Percentiles rank a stretch among this genome's conserved stretches.
phyloP scores from a whole-genome alignment of 2,329 filamentous ascomycete species.

The Calonectria hawksworthii region DNA sequence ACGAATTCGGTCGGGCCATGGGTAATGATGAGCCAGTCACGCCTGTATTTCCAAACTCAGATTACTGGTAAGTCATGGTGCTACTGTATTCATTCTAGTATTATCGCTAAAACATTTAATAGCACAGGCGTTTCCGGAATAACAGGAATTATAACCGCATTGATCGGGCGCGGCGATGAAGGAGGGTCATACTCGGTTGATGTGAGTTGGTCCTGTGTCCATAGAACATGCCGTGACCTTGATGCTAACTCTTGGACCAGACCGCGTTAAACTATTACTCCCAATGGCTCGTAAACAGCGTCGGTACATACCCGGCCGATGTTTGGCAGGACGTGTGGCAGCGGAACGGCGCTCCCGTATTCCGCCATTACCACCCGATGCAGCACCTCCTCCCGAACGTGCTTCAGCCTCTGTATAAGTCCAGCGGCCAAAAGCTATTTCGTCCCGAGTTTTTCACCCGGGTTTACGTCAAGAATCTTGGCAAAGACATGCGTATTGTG shows the following conservation, averaged over 20 bases:
- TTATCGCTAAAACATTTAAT: background rate
- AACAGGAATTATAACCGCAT: background rate
- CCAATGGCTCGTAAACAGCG: background rate
- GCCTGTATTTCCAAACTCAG: slow-evolving; percentile 49
- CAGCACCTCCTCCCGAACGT: background rate
- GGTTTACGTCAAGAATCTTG: background rate
- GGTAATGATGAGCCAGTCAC: slow-evolving; percentile 47
- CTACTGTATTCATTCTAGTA: background rate
- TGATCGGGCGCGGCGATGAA: background rate
- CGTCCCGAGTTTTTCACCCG: background rate
- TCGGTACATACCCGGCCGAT: background rate
- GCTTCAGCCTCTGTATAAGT: background rate
- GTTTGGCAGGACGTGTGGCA: slow-evolving; percentile 57
- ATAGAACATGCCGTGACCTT: background rate
- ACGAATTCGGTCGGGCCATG: slow-evolving; percentile 61
- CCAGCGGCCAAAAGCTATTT: background rate
- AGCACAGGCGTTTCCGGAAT: slow-evolving; percentile 2
- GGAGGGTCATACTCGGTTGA: slow-evolving; percentile 10
- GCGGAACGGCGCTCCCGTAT: slow-evolving; percentile 61
- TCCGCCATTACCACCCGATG: slow-evolving; percentile 66
- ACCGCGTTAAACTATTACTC: slow-evolving; percentile 15
- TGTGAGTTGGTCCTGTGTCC: background rate
- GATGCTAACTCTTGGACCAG: background rate
- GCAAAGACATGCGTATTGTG: background rate
- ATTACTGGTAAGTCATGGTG: slow-evolving; percentile 42